Evolutionary conservation across 371 early-diverging fungal genomes (phyloP).

Genomic region (Mucor mucedo): DNA sequence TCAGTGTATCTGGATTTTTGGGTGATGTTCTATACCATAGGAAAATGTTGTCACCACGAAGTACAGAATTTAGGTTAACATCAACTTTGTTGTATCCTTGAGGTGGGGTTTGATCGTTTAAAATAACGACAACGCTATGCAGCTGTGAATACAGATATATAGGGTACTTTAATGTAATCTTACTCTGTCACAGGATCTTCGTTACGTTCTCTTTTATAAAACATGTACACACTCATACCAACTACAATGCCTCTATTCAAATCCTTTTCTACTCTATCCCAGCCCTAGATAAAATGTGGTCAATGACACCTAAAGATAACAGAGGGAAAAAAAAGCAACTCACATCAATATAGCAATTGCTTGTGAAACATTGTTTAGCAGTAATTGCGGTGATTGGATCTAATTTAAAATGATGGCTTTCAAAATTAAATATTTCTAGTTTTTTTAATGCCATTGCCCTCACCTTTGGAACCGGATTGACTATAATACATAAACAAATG

Average conservation of each 20-base stretch:
- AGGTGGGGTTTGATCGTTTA: slow-evolving; percentile 46
- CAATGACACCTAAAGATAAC: no score
- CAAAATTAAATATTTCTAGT: no score
- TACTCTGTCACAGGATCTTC: slow-evolving; percentile 46
- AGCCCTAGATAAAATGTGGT: slow-evolving; percentile 21
- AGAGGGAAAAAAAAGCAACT: neutral
- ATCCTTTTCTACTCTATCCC: slow-evolving; percentile 41
- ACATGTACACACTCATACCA: slow-evolving; percentile 55
- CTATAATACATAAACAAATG: slow-evolving; percentile 40
- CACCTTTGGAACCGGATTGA: slow-evolving; percentile 37
- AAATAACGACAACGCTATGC: slow-evolving; percentile 25
- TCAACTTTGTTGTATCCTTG: slow-evolving; percentile 45
- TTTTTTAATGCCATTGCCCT: neutral
- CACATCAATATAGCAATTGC: slow-evolving; percentile 55
- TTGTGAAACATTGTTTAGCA: slow-evolving; percentile 54
- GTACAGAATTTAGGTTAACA: slow-evolving; percentile 36
- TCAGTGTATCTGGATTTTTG: slow-evolving; percentile 16
- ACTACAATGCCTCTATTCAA: slow-evolving; percentile 46
- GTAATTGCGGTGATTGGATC: slow-evolving; percentile 60
- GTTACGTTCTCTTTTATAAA: slow-evolving; percentile 30
- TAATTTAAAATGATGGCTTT: slow-evolving; percentile 4
- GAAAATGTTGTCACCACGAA: slow-evolving; percentile 46
- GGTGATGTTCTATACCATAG: slow-evolving; percentile 37
- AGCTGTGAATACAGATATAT: neutral
- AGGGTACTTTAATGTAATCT: neutral